Percentiles rank a stretch among this genome's conserved stretches.
Conservation (phyloP, 441 rosid genomes). For the Euphorbia celastroides region DNA sequence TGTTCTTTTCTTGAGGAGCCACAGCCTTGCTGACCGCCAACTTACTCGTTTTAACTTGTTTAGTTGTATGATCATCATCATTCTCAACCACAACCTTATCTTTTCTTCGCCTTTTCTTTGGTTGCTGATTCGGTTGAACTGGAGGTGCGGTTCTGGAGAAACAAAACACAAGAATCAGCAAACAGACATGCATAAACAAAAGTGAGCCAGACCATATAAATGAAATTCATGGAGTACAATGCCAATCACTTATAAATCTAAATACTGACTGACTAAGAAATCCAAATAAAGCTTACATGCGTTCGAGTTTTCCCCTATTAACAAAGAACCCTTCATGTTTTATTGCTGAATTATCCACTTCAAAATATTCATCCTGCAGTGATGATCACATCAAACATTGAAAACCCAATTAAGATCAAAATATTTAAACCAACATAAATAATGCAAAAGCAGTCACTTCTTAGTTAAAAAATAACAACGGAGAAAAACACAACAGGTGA, state of each 20-base stretch:
- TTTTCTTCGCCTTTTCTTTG: slow-evolving; percentile 84
- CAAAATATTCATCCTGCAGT: slow-evolving; percentile 96
- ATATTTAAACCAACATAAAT: neutral
- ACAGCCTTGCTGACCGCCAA: slow-evolving; percentile 36
- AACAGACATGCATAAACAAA: slow-evolving; percentile 2
- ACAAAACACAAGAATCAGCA: slow-evolving; percentile 22
- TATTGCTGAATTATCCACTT: slow-evolving; percentile 88
- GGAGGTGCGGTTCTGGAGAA: slow-evolving; percentile 49
- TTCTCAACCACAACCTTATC: slow-evolving; percentile 47
- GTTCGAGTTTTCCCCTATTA: slow-evolving; percentile 89
- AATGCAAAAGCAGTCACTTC: slow-evolving; percentile 12
- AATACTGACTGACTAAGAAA: slow-evolving; percentile 1
- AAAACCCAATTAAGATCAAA: neutral
- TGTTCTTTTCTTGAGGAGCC: slow-evolving; percentile 26
- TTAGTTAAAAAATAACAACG: neutral
- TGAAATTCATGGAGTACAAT: neutral
- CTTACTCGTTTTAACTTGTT: slow-evolving; percentile 48
- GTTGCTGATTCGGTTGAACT: slow-evolving; percentile 50
- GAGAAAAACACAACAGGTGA: slow-evolving; percentile 16
- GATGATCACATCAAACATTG: slow-evolving; percentile 7
- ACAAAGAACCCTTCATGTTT: slow-evolving; percentile 96
- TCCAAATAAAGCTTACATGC: slow-evolving; percentile 53
- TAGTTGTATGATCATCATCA: slow-evolving; percentile 47
- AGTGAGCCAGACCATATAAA: neutral
- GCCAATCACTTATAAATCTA: neutral